phyloP scores from a whole-genome alignment of 75 land plant genomes.

The Cupressus sempervirens region DNA sequence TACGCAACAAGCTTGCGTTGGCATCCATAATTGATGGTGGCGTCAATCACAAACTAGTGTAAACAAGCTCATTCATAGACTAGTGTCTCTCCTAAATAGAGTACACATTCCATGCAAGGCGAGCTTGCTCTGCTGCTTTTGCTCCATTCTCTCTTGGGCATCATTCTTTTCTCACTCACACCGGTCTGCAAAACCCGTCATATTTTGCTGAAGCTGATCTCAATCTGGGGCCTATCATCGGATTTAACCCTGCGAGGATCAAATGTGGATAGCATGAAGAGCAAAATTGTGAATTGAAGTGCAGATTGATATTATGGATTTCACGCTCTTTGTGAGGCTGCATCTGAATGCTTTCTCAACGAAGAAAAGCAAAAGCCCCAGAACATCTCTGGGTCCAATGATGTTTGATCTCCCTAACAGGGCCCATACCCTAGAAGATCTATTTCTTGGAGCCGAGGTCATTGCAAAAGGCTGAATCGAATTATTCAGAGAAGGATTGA shows the following conservation, averaged over 20 bases:
- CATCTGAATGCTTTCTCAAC: slow-evolving; percentile 7
- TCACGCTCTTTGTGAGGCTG: slow-evolving; percentile 19
- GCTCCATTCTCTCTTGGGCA: background rate
- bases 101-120: slow-evolving; percentile 68
- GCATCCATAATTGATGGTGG: too few relatives aligned
- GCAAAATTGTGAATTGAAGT: slow-evolving; percentile 32
- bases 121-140: background rate
- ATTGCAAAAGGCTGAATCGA: background rate
- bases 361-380: background rate
- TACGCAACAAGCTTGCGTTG: too few relatives aligned
- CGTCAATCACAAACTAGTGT: too few relatives aligned
- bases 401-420: background rate
- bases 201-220: slow-evolving; percentile 12
- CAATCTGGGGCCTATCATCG: background rate
- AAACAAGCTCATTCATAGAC: slow-evolving; percentile 58
- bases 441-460: background rate
- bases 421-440: background rate
- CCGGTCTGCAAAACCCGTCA: slow-evolving; percentile 22
- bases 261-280: slow-evolving; percentile 45
- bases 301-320: slow-evolving; percentile 45
- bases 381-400: background rate
- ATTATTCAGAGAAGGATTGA: background rate
- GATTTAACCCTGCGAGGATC: slow-evolving; percentile 18
- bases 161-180: background rate
- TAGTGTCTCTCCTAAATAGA: slow-evolving; percentile 48